Percentiles rank a stretch among this genome's conserved stretches.
Evolutionary conservation across 352 stramenopile species (phyloP).

Genomic region (Phytophthora hybrid): DNA sequence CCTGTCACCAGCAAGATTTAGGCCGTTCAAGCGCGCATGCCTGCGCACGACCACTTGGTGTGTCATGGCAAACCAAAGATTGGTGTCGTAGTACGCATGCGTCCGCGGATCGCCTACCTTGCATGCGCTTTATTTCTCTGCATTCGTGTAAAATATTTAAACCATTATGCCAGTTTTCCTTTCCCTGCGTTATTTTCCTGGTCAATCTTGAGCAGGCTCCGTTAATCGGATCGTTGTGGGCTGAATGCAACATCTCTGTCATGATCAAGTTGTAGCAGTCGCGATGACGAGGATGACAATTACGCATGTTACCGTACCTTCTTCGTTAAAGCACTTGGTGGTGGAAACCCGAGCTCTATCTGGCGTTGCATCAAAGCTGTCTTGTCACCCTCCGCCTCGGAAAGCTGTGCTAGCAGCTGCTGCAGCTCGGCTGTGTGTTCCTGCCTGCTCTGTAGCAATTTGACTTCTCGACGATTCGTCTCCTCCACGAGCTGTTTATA

Average conservation of each 20-base stretch:
- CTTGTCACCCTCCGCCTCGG: slow-evolving; percentile 73
- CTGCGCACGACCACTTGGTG: slow-evolving; percentile 17
- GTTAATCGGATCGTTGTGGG: slow-evolving; percentile 7
- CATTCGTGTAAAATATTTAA: slow-evolving; percentile 52
- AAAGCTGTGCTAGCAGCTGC: slow-evolving; percentile 71
- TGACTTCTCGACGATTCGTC: slow-evolving; percentile 48
- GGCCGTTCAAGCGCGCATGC: not conserved
- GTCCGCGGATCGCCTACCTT: slow-evolving; percentile 15
- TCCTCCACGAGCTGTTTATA: slow-evolving; percentile 68
- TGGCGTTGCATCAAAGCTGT: slow-evolving; percentile 68
- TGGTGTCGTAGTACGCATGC: slow-evolving; percentile 17
- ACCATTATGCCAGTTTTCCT: slow-evolving; percentile 21
- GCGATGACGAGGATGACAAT: slow-evolving; percentile 6
- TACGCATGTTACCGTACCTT: slow-evolving; percentile 19
- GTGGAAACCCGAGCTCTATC: slow-evolving; percentile 46
- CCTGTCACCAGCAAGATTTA: slow-evolving; percentile 47
- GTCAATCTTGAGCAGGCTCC: slow-evolving; percentile 24
- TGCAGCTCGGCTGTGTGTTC: slow-evolving; percentile 68
- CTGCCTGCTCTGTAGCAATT: slow-evolving; percentile 64
- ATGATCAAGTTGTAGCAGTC: not conserved
- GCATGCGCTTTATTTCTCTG: slow-evolving; percentile 36
- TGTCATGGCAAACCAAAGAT: slow-evolving; percentile 15
- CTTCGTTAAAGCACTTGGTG: slow-evolving; percentile 21
- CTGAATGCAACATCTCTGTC: slow-evolving; percentile 11
- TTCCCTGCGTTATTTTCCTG: not conserved